A percentile compares a stretch with the other conserved stretches of the same genome.
These are phyloP conservation scores for Cichorium intybus DNA, from an alignment of 140 eudicot genomes.

Conservation along the genomic window DNA sequence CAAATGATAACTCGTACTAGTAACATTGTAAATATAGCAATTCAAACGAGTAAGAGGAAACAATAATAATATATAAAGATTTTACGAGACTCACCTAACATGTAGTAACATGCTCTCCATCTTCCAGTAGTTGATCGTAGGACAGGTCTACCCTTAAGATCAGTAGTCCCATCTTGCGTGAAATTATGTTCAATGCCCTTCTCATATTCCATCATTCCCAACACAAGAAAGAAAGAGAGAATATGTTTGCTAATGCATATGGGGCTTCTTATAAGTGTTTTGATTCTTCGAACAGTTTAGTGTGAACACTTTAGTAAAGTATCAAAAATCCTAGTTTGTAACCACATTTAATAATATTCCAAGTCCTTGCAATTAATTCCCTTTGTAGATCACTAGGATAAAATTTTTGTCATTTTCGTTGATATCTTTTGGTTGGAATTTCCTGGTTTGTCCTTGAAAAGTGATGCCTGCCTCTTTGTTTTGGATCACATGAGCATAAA, in stretches of 20 bases:
- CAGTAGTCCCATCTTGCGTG: conserved; percentile 59
- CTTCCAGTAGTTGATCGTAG: conserved; percentile 48
- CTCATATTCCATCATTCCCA: conserved; percentile 29
- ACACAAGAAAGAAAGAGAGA: neutral
- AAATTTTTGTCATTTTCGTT: conserved; percentile 2
- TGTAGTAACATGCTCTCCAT: conserved; percentile 65
- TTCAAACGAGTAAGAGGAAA: neutral
- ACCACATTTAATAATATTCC: neutral
- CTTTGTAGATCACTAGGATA: neutral
- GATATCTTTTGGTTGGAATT: neutral
- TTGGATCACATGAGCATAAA: neutral
- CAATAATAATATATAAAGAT: neutral
- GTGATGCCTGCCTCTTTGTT: neutral
- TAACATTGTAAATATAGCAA: no score
- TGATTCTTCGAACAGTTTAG: neutral
- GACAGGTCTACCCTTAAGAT: conserved; percentile 47
- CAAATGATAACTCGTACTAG: neutral
- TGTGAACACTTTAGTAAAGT: neutral
- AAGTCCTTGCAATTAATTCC: conserved; percentile 11
- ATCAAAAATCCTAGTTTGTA: conserved; percentile 5
- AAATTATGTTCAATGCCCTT: conserved; percentile 30
- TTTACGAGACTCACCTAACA: conserved; percentile 38
- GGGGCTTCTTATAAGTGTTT: neutral
- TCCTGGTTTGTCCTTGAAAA: neutral
- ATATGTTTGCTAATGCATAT: neutral